Base-by-base conservation (phyloP, 495 filamentous ascomycete species). In the Beverwykella pulmonaria region DNA sequence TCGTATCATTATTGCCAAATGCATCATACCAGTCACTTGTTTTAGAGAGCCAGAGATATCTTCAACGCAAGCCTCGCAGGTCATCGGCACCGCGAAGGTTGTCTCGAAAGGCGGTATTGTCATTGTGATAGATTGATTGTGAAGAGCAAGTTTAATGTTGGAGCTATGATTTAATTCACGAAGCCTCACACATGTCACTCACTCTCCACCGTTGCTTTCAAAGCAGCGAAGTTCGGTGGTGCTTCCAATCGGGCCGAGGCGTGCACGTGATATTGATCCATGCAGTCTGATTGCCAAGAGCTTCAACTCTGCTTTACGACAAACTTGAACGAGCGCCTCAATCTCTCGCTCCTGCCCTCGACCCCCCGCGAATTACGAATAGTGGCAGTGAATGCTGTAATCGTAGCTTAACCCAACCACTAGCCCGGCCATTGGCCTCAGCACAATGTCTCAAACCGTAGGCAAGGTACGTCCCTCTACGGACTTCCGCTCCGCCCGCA, bases 31-130 rank as follows among this genome's bases (percentile, higher is more conserved):
- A 57, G 84, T 82, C 14, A 98, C 75, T 72, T 88, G 88, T 69
- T 86, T 79, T 32, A 98, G 77, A 25, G 91, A 87, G 58, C 77
- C 80, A 32, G 92, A 92, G 65, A 98, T 83, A 68, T 92, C 88
- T 68, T 91, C 88, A 70, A 94, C 86, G 78, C 94, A 98, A 71
- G 81, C 76, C 46, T 95, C 88, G 77, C 94, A 98, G 76, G 85
- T 89, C 83, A 98, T 89, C 25, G 91, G 93, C 75, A 98, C 94
- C 64, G 93, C 91, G 74, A 98, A 97, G 64, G 92, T 88, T 44
- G 92, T 96, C 90, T 97, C 67, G 49, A 69, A 69, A 27, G 67
- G 23, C 25, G 67, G 67, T 47, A 69, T 69, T 20, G 60, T 58
- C 67, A 65, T 69, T 22, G 9, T 56, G 26, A 26, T 44, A 26